Conservation (phyloP, 164 flowering plant genomes). For the Liquidambar formosana region DNA sequence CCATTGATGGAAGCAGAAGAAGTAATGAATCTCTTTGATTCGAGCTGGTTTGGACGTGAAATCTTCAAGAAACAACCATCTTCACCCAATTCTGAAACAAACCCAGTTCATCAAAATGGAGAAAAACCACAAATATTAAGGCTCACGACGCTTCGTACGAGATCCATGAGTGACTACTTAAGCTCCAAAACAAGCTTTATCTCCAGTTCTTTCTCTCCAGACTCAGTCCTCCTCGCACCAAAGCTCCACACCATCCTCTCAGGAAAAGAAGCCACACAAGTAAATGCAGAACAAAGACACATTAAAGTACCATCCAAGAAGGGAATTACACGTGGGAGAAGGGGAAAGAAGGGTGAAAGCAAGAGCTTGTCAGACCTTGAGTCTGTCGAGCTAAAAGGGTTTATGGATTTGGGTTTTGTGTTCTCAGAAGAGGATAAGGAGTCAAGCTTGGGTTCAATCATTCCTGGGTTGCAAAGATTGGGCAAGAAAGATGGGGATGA, state of each 20-base stretch:
- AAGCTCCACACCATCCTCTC: constrained; percentile 54
- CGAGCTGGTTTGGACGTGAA: constrained; percentile 43
- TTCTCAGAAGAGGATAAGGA: constrained; percentile 66
- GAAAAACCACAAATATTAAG: constrained; percentile 9
- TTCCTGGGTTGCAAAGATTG: constrained; percentile 74
- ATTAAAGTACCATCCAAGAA: neutral
- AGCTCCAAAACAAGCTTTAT: constrained; percentile 25
- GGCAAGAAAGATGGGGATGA: constrained; percentile 27
- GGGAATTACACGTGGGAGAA: constrained; percentile 13
- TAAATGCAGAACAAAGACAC: neutral
- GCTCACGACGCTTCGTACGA: constrained; percentile 25
- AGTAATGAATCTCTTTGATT: constrained; percentile 45
- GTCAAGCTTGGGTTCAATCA: constrained; percentile 52
- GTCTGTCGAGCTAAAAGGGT: constrained; percentile 79
- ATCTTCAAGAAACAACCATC: constrained; percentile 19
- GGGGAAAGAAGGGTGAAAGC: constrained; percentile 27
- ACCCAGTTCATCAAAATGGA: constrained; percentile 17
- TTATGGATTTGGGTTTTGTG: constrained; percentile 81
- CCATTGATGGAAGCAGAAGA: constrained; percentile 40
- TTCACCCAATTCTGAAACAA: constrained; percentile 6
- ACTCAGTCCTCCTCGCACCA: constrained; percentile 30
- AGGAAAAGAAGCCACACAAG: constrained; percentile 33
- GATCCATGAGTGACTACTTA: constrained; percentile 46
- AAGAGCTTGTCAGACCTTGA: constrained; percentile 82
- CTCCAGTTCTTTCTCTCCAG: constrained; percentile 23